phyloP scores from a whole-genome alignment of 495 filamentous ascomycete genomes.

The Letharia columbiana region DNA sequence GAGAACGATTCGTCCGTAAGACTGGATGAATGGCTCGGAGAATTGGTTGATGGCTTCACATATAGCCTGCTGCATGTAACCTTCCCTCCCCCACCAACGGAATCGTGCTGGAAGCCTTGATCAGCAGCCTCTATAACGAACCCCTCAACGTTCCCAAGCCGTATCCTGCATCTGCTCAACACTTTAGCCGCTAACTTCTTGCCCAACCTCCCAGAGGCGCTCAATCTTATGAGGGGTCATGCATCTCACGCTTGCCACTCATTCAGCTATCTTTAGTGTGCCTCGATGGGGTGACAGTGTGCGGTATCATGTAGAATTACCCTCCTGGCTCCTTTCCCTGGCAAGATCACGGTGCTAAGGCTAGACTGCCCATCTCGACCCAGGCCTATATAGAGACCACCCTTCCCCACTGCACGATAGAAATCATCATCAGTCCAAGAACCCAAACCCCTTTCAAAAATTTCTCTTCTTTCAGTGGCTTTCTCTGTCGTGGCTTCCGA shows the following conservation, averaged over 20 bases:
- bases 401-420: not conserved
- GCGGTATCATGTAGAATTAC: not conserved
- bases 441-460: not conserved
- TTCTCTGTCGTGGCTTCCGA: not conserved
- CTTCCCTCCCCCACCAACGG: not conserved
- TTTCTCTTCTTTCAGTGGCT: not conserved
- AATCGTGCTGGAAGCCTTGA: not conserved
- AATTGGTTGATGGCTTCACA: not conserved
- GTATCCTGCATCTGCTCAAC: not conserved
- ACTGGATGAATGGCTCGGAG: not conserved
- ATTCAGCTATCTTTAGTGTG: not conserved
- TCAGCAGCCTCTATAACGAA: not conserved
- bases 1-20: too few species aligned
- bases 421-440: not conserved
- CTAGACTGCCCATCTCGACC: not conserved
- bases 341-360: not conserved
- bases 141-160: not conserved
- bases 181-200: not conserved
- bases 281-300: not conserved
- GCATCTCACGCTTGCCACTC: not conserved
- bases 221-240: not conserved
- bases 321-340: not conserved
- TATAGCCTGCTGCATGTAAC: not conserved
- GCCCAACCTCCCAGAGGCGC: not conserved
- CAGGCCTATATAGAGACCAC: not conserved